Percentiles rank a stretch among this genome's conserved stretches.
These are phyloP conservation scores for Berberis vulgaris DNA, from an alignment of 164 flowering plant species.

Conservation along the genomic window DNA sequence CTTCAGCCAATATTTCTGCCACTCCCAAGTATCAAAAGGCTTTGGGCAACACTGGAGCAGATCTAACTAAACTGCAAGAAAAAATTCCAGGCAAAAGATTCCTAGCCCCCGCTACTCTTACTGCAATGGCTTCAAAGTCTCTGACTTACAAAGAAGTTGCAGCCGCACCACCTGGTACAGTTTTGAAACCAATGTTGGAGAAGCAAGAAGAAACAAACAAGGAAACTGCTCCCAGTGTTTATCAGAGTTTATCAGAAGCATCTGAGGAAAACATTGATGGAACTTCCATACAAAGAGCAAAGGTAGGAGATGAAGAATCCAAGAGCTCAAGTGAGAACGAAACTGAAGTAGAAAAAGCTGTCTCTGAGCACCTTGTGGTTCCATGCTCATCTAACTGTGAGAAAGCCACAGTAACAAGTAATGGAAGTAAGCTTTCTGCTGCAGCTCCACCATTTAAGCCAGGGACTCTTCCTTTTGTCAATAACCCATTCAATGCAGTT, in stretches of 20 bases:
- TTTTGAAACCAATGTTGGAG: slow-evolving; percentile 48
- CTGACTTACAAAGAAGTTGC: slow-evolving; percentile 90
- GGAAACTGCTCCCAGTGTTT: slow-evolving; percentile 20
- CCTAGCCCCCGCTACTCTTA: slow-evolving; percentile 24
- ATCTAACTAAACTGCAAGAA: slow-evolving; percentile 21
- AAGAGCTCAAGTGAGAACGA: slow-evolving; percentile 20
- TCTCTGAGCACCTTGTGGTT: slow-evolving; percentile 18
- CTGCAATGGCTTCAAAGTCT: slow-evolving; percentile 53
- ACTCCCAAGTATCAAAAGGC: slow-evolving; percentile 22
- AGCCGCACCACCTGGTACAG: slow-evolving; percentile 71
- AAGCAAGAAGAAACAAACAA: slow-evolving; percentile 28
- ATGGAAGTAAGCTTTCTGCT: slow-evolving; percentile 81
- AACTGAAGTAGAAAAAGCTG: slow-evolving; percentile 18
- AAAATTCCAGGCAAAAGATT: slow-evolving; percentile 20
- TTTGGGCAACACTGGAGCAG: slow-evolving; percentile 18
- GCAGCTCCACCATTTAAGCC: slow-evolving; percentile 87
- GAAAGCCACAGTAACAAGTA: slow-evolving; percentile 28
- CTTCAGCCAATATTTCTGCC: slow-evolving; percentile 21
- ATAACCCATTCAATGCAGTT: slow-evolving; percentile 26
- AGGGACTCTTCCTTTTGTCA: slow-evolving; percentile 23
- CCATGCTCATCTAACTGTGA: slow-evolving; percentile 16
- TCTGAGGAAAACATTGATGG: slow-evolving; percentile 19
- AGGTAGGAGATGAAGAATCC: slow-evolving; percentile 22
- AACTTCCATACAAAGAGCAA: slow-evolving; percentile 11
- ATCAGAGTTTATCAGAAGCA: slow-evolving; percentile 15